Evolutionary conservation across 106 monocot genomes (phyloP).

Genomic region (Triglochin maritima): DNA sequence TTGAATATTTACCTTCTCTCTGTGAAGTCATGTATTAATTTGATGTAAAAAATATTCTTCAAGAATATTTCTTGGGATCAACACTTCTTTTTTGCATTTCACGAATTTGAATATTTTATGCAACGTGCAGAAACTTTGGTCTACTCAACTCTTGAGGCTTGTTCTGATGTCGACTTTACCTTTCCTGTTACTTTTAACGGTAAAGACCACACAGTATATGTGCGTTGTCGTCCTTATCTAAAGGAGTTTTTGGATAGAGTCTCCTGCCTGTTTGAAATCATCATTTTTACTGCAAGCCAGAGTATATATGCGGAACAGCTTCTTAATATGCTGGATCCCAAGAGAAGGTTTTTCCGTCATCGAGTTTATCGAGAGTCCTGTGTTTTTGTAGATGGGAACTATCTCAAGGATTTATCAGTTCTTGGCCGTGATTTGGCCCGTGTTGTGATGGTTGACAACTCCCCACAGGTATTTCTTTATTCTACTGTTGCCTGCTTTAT

Average conservation of each 20-base stretch:
- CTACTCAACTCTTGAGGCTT: conserved; percentile 84
- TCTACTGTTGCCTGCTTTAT: too few species aligned
- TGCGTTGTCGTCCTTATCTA: conserved; percentile 78
- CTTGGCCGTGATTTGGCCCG: conserved; percentile 88
- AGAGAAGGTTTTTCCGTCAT: conserved; percentile 79
- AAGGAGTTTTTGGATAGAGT: conserved; percentile 85
- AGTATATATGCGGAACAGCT: conserved; percentile 95
- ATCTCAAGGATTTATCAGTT: conserved; percentile 86
- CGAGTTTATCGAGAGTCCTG: conserved; percentile 94
- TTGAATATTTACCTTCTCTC: too few species aligned
- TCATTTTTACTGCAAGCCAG: conserved; percentile 97
- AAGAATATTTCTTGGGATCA: too few species aligned
- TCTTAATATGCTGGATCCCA: conserved; percentile 86
- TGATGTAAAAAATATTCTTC: too few species aligned
- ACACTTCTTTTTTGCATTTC: too few species aligned
- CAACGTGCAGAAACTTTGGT: conserved; percentile 70
- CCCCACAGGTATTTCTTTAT: conserved; percentile 52
- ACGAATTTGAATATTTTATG: too few species aligned
- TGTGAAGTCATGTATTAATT: too few species aligned
- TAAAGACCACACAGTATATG: conserved; percentile 85
- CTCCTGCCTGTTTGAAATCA: conserved; percentile 67
- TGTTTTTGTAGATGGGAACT: conserved; percentile 95
- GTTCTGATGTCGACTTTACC: conserved; percentile 79
- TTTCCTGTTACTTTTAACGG: conserved; percentile 89
- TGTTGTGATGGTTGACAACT: conserved; percentile 90